Base-by-base conservation (phyloP, 768 basidiomycete genomes). In the Tylopilus sp. region DNA sequence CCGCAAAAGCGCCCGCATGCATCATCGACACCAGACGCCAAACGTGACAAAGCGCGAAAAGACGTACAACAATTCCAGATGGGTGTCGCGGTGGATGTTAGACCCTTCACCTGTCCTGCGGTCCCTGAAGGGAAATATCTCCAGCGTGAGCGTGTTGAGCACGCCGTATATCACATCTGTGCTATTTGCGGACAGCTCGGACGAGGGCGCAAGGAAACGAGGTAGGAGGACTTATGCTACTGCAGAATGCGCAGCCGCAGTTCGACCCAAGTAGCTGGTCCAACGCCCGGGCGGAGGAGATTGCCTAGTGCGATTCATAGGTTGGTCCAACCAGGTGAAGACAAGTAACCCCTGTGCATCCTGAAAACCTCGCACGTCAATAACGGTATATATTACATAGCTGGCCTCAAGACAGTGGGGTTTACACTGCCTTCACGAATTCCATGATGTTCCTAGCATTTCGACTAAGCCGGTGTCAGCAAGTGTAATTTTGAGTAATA, bases 121-220 rank as follows among this genome's bases (percentile, higher is more conserved):
- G 66, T 87, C 80, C 63, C 85, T 85, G 29, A 83, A 82, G 13
- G 85, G 83, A 64, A 87, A 87, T 7, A 86, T 73, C 66, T 89
- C 86, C 0, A 85, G 81, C 1, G 86, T 82, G 44, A 86, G 68
- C 16, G 86, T 84, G 60, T 86, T 88, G 42, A 89, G 60, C 3
- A 89, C 86, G 6, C 87, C 85, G 47, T 85, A 89, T 86, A 88
- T 89, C 56, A 86, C 79, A n/a, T n/a, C 75, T 86, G 21, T 19
- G 19, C 19, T 19, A 6, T n/a, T n/a, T 22, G 22, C 22, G 16
- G 13, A 37, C 19, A 10, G 12, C 3, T n/a, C 4, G n/a, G 9
- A 11, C 17, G 6, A 9, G 36, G 16, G n/a, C 19, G n/a, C n/a
- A 37, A 19, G 2, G 1, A 33, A 8, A 31, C 3, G 37, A 19